Evolutionary conservation across 495 filamentous ascomycete genomes (phyloP), one percentile per base, ranked within the genome.

Genomic region (Penicillium steckii): DNA sequence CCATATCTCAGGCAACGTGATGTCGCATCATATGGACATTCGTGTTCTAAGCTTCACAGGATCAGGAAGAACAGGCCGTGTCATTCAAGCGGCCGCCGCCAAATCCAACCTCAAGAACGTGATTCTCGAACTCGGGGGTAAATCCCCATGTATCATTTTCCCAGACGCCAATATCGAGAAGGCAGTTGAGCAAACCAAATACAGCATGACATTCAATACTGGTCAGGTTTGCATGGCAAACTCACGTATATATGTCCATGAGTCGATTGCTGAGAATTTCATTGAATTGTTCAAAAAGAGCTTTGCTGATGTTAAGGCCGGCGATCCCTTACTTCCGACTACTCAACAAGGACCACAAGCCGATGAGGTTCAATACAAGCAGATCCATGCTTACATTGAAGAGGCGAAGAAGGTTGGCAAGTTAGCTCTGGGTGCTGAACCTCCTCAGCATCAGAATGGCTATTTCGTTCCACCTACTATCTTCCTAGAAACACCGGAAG

Each of bases 331-430:
- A 71, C 71, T 79, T 46, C 59, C 77, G 24, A 76, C 85, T 35
- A 95, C 90, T 17, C 91, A 91, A 83, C 91, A 93, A 70, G 91
- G 91, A 33, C 91, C 91, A 10, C 91, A 95, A 65, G 87, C 93
- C 49, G 91, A 88, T 23, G 75, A 93, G 67, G 61, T 89, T 2
- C 91, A 95, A 67, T 95, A 82, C 60, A 88, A 95, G 66, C 83
- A 87, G 43, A 86, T 96, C 71, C 93, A 95, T 85, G 76, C 78
- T 55, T 95, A 92, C 73, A 95, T 96, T 63, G 75, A 93, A 56
- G 67, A 78, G 45, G 91, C 90, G 45, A 90, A 89, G 78, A 79
- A 84, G 55, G 79, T 76, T 38, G 91, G 90, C 12, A 58, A 52
- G 12, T 47, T 62, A 23, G 21, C 32, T 1, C 10, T 64, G 44